Percentiles rank a stretch among this genome's conserved stretches.
Conservation (phyloP, 345 rosid genomes). For the Limnanthes douglasii region DNA sequence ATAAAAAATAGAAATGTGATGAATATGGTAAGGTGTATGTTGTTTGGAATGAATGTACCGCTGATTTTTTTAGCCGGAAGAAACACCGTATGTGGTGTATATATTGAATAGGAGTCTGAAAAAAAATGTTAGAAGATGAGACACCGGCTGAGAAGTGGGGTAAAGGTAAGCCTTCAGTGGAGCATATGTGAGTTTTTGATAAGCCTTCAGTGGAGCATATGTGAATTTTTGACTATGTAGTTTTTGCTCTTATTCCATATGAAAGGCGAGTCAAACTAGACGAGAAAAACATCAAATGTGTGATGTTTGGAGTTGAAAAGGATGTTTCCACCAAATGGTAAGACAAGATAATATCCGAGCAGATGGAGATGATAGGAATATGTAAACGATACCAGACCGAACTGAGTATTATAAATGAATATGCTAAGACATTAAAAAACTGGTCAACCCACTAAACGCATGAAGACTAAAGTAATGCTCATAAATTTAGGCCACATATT, state of each 20-base stretch:
- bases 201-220: too few relatives aligned
- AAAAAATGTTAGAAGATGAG: neutral
- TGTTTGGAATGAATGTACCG: neutral
- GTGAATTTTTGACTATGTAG: slow-evolving; percentile 1
- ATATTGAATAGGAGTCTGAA: neutral
- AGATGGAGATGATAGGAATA: too few relatives aligned
- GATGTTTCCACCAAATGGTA: too few relatives aligned
- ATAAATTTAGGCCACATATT: too few relatives aligned
- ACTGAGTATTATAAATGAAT: too few relatives aligned
- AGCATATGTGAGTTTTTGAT: neutral
- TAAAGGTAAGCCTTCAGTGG: neutral
- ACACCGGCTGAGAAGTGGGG: neutral
- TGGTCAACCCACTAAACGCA: too few relatives aligned
- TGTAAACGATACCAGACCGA: too few relatives aligned
- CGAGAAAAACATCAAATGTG: slow-evolving; percentile 1
- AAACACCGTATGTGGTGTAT: neutral
- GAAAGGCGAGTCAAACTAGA: too few relatives aligned
- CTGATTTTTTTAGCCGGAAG: neutral
- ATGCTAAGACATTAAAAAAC: too few relatives aligned
- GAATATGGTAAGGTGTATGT: neutral
- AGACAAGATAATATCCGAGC: too few relatives aligned
- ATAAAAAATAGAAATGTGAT: neutral
- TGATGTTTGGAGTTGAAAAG: neutral
- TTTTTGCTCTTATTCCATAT: neutral
- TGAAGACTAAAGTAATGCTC: too few relatives aligned